Percentiles rank a stretch among this genome's conserved stretches.
Evolutionary conservation across 345 rosid genomes (phyloP).

Genomic region (Eucalyptus cloeziana): DNA sequence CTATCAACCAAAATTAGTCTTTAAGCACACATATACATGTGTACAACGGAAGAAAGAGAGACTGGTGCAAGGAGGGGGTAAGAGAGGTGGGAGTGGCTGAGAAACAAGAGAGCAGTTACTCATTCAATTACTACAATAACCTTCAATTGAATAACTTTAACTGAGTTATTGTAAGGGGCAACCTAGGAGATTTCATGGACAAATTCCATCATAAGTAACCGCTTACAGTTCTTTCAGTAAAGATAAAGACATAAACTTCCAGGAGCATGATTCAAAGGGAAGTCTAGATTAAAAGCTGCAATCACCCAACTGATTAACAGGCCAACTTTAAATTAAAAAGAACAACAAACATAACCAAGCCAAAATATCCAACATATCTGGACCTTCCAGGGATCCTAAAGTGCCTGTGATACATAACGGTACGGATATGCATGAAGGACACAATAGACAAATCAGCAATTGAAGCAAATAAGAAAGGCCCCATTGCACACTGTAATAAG

Average conservation of each 20-base stretch:
- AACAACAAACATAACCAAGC: background rate
- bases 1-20: background rate
- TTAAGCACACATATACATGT: background rate
- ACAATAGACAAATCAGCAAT: background rate
- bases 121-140: background rate
- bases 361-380: background rate
- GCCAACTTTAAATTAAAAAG: background rate
- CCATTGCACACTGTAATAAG: background rate
- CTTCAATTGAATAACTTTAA: background rate
- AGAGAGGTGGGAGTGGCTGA: background rate
- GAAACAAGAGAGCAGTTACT: background rate
- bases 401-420: background rate
- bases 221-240: background rate
- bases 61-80: background rate
- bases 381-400: background rate
- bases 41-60: background rate
- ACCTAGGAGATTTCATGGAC: background rate
- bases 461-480: background rate
- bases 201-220: background rate
- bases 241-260: background rate
- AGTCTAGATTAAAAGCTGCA: background rate
- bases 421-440: background rate
- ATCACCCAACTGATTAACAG: background rate
- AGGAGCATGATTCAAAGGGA: background rate
- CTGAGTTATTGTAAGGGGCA: background rate